Evolutionary conservation across 1,284 basidiomycete genomes (phyloP).

Genomic region (Trichosporon sp.): DNA sequence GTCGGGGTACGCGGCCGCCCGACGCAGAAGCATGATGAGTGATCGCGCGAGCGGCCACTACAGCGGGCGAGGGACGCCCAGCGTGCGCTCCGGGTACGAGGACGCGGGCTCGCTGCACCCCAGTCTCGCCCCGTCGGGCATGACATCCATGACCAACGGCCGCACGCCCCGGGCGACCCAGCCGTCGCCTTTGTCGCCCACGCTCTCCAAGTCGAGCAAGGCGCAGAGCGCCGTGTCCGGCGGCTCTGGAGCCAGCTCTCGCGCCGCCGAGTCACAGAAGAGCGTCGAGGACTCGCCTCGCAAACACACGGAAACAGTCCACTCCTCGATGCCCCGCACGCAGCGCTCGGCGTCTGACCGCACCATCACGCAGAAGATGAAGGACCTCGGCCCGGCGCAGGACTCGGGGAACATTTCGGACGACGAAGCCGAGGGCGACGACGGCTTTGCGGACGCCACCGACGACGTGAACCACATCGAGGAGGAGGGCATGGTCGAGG

Average conservation of each 20-base stretch:
- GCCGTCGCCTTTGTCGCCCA: constrained; percentile 39
- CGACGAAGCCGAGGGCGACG: not conserved
- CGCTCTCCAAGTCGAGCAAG: constrained; percentile 17
- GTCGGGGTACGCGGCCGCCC: constrained; percentile 37
- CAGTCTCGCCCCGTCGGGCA: not conserved
- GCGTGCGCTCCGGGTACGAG: constrained; percentile 17
- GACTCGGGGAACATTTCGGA: not conserved
- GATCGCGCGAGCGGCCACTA: constrained; percentile 27
- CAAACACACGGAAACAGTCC: constrained; percentile 19
- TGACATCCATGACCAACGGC: not conserved
- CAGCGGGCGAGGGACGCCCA: constrained; percentile 33
- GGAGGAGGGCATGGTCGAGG: not conserved
- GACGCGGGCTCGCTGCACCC: constrained; percentile 7
- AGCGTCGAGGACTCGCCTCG: constrained; percentile 18
- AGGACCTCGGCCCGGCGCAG: not conserved
- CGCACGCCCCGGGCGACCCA: constrained; percentile 16
- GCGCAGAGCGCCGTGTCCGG: constrained; percentile 8
- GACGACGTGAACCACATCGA: not conserved
- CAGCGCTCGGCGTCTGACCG: constrained; percentile 1
- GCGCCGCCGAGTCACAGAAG: not conserved
- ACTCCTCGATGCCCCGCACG: not conserved
- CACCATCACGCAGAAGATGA: not conserved
- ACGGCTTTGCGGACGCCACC: not conserved
- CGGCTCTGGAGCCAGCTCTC: constrained; percentile 1
- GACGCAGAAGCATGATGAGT: constrained; percentile 38